A percentile compares a stretch with the other conserved stretches of the same genome.
phyloP scores from a whole-genome alignment of 2,329 filamentous ascomycete species.

The Xylariaceae sp. region DNA sequence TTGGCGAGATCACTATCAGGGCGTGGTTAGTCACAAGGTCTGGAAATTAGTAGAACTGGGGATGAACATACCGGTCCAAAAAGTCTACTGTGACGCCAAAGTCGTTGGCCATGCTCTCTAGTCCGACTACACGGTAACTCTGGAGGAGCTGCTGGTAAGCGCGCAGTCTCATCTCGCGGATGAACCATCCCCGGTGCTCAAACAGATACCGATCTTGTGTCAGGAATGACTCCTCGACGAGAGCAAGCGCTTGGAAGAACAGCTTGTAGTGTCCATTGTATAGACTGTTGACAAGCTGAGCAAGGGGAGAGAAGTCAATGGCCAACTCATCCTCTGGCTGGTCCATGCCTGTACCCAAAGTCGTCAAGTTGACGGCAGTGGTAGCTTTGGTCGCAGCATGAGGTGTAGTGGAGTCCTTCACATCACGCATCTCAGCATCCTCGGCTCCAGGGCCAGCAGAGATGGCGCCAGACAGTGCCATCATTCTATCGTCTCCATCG shows the following conservation, averaged over 20 bases:
- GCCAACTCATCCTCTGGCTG: constrained; percentile 74
- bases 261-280: constrained; percentile 92
- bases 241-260: constrained; percentile 85
- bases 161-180: constrained; percentile 94
- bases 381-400: constrained; percentile 44
- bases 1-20: constrained; percentile 75
- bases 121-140: constrained; percentile 93
- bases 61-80: constrained; percentile 70
- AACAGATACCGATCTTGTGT: constrained; percentile 90
- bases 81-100: constrained; percentile 97
- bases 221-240: constrained; percentile 90
- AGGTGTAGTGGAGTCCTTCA: constrained; percentile 48
- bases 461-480: constrained; percentile 72
- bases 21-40: constrained; percentile 9
- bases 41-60: not conserved
- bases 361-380: constrained; percentile 83
- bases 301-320: constrained; percentile 83
- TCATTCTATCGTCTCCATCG: constrained; percentile 78
- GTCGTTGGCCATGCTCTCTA: constrained; percentile 93
- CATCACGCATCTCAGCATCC: constrained; percentile 68
- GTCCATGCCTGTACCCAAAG: constrained; percentile 63
- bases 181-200: constrained; percentile 95
- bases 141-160: constrained; percentile 96
- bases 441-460: constrained; percentile 74
- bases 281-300: constrained; percentile 81